Conservation (phyloP, 441 rosid species). For the Metrosideros polymorpha region DNA sequence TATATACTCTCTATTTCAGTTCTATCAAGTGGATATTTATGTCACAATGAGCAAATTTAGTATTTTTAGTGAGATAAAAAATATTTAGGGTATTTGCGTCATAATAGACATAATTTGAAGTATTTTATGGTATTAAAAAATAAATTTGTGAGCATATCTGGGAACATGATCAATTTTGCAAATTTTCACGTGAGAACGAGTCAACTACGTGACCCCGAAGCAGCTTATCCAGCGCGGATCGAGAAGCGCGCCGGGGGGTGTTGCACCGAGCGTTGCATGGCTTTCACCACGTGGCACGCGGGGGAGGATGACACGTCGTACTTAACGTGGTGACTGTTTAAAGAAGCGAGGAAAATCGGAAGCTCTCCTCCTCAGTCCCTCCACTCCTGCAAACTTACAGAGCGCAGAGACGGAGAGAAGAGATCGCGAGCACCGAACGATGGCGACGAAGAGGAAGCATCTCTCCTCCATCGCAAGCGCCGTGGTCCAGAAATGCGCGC, state of each 20-base stretch:
- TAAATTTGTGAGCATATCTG: background rate
- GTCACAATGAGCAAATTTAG: too few relatives aligned
- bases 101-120: too few relatives aligned
- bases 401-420: background rate
- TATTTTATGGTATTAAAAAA: too few relatives aligned
- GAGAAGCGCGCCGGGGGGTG: background rate
- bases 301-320: background rate
- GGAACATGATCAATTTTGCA: background rate
- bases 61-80: too few relatives aligned
- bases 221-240: background rate
- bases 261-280: slow-evolving; percentile 23
- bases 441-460: slow-evolving; percentile 46
- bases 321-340: background rate
- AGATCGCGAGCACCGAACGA: background rate
- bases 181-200: background rate
- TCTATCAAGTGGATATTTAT: too few relatives aligned
- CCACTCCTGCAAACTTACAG: background rate
- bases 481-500: slow-evolving; percentile 53
- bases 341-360: background rate
- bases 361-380: background rate
- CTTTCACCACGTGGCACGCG: slow-evolving; percentile 28
- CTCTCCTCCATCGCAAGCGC: slow-evolving; percentile 76
- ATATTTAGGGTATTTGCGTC: too few relatives aligned
- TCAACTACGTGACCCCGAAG: background rate
- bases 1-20: too few relatives aligned